Base-by-base conservation (phyloP, 768 basidiomycete genomes). In the Tricholoma hemisulphureum region DNA sequence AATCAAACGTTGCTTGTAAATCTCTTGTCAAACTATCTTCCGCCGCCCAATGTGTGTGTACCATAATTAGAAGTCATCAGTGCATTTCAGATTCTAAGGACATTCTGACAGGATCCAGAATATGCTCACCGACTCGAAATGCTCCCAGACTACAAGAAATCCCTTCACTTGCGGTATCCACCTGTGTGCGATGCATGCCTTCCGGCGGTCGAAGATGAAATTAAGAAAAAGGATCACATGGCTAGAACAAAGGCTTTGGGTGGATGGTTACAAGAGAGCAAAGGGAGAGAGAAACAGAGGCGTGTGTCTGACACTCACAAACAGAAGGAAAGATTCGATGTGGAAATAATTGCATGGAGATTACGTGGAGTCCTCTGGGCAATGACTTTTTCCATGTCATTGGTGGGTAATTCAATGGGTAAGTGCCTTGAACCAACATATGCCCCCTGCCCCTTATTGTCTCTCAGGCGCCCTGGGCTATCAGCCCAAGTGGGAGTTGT, bases 1-100 rank as follows among this genome's bases (percentile, higher is more conserved):
- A 98, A 98, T 71, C 95, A 97, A 67, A 88, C 86, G 77, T 81
- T 98, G 35, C 77, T 93, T 53, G 77, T 91, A 59, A 92, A 94
- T 70, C 82, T 98, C 55, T 75, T 98, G 29, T 90, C 94, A 14
- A 94, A 90, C 65, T 98, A 95, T 70, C 81, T 96, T 1, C 94
- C 94, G 9, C 74, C 84, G 23, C 82, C 85, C n/a, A 81, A 83
- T 58, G 93, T 93, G 67, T 63, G 87, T 77, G 41, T 39, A 48
- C 23, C 45, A 56, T 16, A 56, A 6, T 59, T 24, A 35, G 28
- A 31, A 51, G 20, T 20, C 54, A 11, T 16, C 35, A 10, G 18
- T 14, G 6, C 13, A 53, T n/a, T 49, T 49, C 52, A n/a, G 34
- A 49, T 55, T 51, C 57, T 51, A 34, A 56, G n/a, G n/a, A 9